A percentile compares a stretch with the other conserved stretches of the same genome.
Evolutionary conservation across 225 moss, liverwort and hornwort species (phyloP).

Genomic region (Anthoceros angustus): DNA sequence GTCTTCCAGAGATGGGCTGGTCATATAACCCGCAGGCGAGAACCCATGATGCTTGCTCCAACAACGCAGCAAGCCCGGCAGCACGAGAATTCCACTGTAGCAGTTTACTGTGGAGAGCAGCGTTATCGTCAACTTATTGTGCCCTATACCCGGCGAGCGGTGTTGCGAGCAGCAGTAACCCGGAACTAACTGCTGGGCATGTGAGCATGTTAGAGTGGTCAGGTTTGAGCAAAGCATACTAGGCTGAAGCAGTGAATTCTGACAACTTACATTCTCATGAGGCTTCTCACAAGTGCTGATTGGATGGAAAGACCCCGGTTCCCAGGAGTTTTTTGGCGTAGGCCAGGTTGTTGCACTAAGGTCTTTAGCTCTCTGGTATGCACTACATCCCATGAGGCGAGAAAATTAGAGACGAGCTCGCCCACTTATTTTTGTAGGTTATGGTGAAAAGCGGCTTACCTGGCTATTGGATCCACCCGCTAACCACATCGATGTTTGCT

Average conservation of each 20-base stretch:
- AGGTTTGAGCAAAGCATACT: too few relatives aligned
- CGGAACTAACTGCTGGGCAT: too few relatives aligned
- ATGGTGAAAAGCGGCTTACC: background rate
- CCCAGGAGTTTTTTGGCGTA: too few relatives aligned
- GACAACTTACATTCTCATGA: background rate
- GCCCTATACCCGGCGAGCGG: too few relatives aligned
- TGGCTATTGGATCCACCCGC: background rate
- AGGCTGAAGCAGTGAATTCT: too few relatives aligned
- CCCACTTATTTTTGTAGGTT: too few relatives aligned
- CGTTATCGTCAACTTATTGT: background rate
- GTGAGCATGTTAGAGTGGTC: background rate
- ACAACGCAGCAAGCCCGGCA: background rate
- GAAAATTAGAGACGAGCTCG: background rate
- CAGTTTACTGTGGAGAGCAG: background rate
- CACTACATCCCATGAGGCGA: background rate
- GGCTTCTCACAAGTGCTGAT: background rate
- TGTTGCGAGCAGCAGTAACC: too few relatives aligned
- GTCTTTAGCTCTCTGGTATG: background rate
- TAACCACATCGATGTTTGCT: too few relatives aligned
- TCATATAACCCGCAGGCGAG: too few relatives aligned
- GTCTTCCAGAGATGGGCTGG: background rate
- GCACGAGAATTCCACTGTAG: background rate
- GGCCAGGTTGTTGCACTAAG: background rate
- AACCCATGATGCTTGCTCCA: slow-evolving; percentile 1
- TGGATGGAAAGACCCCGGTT: background rate